A percentile compares a stretch with the other conserved stretches of the same genome.
These are phyloP conservation scores for Garcia nutans DNA, from an alignment of 345 rosid genomes.

Conservation along the genomic window DNA sequence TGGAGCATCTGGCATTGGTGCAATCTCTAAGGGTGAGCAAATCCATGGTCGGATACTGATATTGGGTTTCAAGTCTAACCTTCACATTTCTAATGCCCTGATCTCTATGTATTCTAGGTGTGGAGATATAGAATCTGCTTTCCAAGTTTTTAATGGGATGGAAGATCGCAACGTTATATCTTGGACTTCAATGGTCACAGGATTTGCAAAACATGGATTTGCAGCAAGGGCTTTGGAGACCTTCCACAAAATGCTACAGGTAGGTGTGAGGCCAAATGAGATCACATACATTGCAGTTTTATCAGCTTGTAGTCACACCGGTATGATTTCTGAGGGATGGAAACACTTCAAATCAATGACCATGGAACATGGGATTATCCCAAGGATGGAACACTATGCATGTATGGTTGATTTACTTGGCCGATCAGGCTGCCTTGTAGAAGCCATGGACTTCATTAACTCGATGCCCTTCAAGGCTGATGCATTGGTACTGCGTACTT, in stretches of 20 bases:
- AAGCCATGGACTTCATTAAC: slow-evolving; percentile 58
- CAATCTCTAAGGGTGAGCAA: slow-evolving; percentile 62
- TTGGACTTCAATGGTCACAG: slow-evolving; percentile 80
- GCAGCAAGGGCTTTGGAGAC: slow-evolving; percentile 56
- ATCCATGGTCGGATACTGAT: slow-evolving; percentile 57
- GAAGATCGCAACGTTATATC: slow-evolving; percentile 51
- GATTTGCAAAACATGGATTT: slow-evolving; percentile 69
- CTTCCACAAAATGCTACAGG: slow-evolving; percentile 51
- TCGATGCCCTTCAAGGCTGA: slow-evolving; percentile 55
- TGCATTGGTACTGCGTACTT: slow-evolving; percentile 64
- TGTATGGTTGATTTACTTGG: slow-evolving; percentile 81
- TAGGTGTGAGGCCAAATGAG: slow-evolving; percentile 53
- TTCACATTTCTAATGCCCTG: slow-evolving; percentile 52
- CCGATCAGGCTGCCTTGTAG: slow-evolving; percentile 51
- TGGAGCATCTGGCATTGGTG: slow-evolving; percentile 59
- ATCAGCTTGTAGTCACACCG: slow-evolving; percentile 73
- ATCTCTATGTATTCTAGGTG: slow-evolving; percentile 78
- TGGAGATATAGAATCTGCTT: slow-evolving; percentile 57
- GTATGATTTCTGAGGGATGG: slow-evolving; percentile 69
- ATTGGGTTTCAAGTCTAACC: slow-evolving; percentile 45
- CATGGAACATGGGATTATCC: slow-evolving; percentile 53
- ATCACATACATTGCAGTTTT: slow-evolving; percentile 64
- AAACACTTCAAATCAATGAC: slow-evolving; percentile 57
- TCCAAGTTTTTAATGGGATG: slow-evolving; percentile 52
- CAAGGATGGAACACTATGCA: slow-evolving; percentile 72